Evolutionary conservation across 306 rosid species (phyloP).

Genomic region (Glycine latifolia): DNA sequence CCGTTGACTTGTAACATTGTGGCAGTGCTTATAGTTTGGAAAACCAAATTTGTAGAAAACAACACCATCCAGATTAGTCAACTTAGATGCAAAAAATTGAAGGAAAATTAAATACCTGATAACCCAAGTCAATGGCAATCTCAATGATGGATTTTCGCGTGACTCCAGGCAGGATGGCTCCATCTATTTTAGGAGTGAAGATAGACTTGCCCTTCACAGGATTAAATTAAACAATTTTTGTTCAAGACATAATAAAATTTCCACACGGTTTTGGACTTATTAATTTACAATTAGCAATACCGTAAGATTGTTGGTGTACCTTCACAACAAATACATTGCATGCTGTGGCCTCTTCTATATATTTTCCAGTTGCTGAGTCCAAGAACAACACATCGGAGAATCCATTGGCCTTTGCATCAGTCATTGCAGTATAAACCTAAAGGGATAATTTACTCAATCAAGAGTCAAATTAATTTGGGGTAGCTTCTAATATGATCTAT

Average conservation of each 20-base stretch:
- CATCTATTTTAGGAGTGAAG: conserved; percentile 60
- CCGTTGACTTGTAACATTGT: background rate
- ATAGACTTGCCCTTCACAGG: conserved; percentile 55
- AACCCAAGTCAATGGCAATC: conserved; percentile 60
- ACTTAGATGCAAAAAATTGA: background rate
- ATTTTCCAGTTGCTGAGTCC: conserved; percentile 59
- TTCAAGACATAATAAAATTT: background rate
- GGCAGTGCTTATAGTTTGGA: background rate
- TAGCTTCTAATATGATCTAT: background rate
- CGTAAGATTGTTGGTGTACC: conserved; percentile 46
- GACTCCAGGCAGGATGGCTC: conserved; percentile 70
- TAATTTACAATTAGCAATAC: background rate
- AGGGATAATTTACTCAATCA: background rate
- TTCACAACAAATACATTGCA: conserved; percentile 64
- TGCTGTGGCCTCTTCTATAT: conserved; percentile 56
- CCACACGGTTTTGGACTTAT: background rate
- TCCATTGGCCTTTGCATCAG: conserved; percentile 58
- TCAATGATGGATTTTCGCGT: conserved; percentile 67
- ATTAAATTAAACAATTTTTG: background rate
- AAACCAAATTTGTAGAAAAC: conserved; percentile 2
- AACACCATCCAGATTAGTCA: background rate
- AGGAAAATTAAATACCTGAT: conserved; percentile 53
- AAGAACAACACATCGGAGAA: conserved; percentile 67
- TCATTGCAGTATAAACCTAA: conserved; percentile 50
- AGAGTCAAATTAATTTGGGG: background rate